Conservation (phyloP, 2,329 filamentous ascomycete species). For the Dendryphion nanum region DNA sequence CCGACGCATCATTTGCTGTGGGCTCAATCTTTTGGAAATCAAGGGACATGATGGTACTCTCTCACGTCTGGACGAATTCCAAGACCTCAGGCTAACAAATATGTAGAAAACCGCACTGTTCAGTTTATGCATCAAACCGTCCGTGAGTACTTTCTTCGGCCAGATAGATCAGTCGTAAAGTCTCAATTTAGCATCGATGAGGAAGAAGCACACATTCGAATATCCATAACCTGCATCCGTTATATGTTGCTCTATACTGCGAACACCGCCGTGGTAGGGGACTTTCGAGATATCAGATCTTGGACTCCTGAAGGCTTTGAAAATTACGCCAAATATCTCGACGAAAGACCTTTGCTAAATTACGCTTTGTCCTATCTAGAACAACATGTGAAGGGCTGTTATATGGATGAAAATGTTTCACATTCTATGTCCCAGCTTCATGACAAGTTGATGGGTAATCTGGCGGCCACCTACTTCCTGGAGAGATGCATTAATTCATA, state of each 20-base stretch:
- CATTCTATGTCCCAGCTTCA: too few relatives aligned
- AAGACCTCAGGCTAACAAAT: constrained; percentile 1
- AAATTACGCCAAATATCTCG: too few relatives aligned
- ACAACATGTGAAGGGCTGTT: too few relatives aligned
- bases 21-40: not conserved
- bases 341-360: too few relatives aligned
- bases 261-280: not conserved
- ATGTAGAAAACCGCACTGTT: not conserved
- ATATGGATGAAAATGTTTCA: too few relatives aligned
- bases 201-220: not conserved
- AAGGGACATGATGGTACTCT: not conserved
- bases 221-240: not conserved
- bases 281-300: not conserved
- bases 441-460: too few relatives aligned
- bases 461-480: too few relatives aligned
- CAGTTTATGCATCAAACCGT: not conserved
- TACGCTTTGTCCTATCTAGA: too few relatives aligned
- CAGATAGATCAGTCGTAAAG: not conserved
- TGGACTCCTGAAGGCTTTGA: too few relatives aligned
- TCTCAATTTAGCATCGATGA: not conserved
- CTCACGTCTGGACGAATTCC: not conserved
- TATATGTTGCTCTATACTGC: not conserved
- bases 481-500: too few relatives aligned
- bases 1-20: not conserved
- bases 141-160: not conserved